A percentile compares a stretch with the other conserved stretches of the same genome.
Conservation (phyloP, 768 basidiomycete species). For the Termitomyces heimii region DNA sequence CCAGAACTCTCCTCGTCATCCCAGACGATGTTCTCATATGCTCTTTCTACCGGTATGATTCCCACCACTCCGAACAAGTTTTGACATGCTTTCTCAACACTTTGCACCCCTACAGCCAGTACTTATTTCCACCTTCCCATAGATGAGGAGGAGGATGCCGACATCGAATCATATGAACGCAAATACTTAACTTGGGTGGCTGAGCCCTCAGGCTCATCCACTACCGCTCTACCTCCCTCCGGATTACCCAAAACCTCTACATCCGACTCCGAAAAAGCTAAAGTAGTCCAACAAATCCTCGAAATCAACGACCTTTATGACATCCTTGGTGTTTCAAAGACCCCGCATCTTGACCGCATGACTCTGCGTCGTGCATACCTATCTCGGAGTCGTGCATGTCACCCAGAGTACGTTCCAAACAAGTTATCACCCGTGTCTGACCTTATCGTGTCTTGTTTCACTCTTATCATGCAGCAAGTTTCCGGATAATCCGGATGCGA, state of each 20-base stretch:
- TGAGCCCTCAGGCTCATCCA: slow-evolving; percentile 27
- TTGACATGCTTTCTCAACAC: background rate
- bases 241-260: background rate
- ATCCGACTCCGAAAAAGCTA: slow-evolving; percentile 6
- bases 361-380: slow-evolving; percentile 74
- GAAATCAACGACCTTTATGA: slow-evolving; percentile 62
- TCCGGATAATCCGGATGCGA: slow-evolving; percentile 69
- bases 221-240: slow-evolving; percentile 4
- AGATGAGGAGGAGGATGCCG: slow-evolving; percentile 49
- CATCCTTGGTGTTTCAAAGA: slow-evolving; percentile 60
- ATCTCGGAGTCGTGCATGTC: slow-evolving; percentile 66
- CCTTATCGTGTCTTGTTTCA: slow-evolving; percentile 8
- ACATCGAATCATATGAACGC: slow-evolving; percentile 37
- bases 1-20: slow-evolving; percentile 2
- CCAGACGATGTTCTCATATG: slow-evolving; percentile 38
- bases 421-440: background rate
- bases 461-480: slow-evolving; percentile 56
- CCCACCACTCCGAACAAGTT: background rate
- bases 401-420: slow-evolving; percentile 70
- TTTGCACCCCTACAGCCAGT: slow-evolving; percentile 34
- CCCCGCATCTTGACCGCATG: slow-evolving; percentile 47
- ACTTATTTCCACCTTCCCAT: slow-evolving; percentile 61
- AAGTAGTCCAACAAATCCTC: slow-evolving; percentile 48
- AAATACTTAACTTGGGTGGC: slow-evolving; percentile 46
- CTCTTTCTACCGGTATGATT: slow-evolving; percentile 34